Base-by-base conservation (phyloP, 2,329 filamentous ascomycete genomes). In the Phaeophleospora eucalypticola region DNA sequence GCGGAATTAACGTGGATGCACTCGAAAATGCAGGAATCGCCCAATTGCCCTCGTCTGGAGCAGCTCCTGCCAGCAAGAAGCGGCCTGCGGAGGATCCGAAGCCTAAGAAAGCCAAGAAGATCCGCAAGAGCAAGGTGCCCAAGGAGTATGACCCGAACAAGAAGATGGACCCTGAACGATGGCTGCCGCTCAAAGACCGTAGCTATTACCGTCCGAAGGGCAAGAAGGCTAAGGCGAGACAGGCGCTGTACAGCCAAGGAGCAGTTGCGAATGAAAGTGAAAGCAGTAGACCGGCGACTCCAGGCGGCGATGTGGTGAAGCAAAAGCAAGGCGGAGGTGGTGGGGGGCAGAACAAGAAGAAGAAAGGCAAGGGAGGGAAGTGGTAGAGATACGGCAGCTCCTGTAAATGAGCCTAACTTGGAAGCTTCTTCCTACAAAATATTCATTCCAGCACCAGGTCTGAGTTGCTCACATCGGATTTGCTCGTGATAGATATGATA, bases 171-270 rank as follows among this genome's bases (percentile, higher is more conserved):
- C 84, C 89, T 0, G 93, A 98, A 70, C 79, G 93, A 53, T 98
- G 93, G 93, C 71, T 98, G 50, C 91, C 93, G 10, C 75, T 97
- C 61, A 83, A 86, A 43, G 93, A 98, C 66, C 80, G 93, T 47
- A 93, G 87, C 58, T 87, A 82, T 34, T 98, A 95, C 69, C 77
- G 86, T 39, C 89, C 90, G 6, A 95, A 93, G 73, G 89, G 89
- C 4, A 89, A 86, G 74, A 95, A 77, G 87, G 88, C 45, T 85
- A 89, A 77, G 86, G 85, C 71, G 60, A 66, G 54, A 68, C 70
- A 59, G 83, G 82, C 3, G 75, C 78, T 51, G 86, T 88, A 57
- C 73, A 96, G 88, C 7, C 93, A 97, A 67, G 93, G 93, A 51
- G 91, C 90, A 40, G 71, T 84, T 10, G 86, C 89, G 17, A 84